A percentile compares a stretch with the other conserved stretches of the same genome.
phyloP scores from a whole-genome alignment of 2,329 filamentous ascomycete species.

The Diaporthe sp. region DNA sequence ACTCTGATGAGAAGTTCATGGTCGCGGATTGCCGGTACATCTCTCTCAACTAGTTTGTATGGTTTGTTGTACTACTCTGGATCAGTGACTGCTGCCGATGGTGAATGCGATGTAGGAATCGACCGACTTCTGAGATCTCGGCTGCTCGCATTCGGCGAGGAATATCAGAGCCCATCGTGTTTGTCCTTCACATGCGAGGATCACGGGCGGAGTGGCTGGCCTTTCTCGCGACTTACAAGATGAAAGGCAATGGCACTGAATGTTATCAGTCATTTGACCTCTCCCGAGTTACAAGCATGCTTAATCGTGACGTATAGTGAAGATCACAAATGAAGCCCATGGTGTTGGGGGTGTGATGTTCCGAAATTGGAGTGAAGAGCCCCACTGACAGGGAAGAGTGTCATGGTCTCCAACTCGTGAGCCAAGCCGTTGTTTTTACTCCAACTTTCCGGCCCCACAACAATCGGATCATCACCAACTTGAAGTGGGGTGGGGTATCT shows the following conservation, averaged over 20 bases:
- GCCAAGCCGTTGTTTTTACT: not conserved
- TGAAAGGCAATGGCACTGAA: not conserved
- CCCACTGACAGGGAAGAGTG: not conserved
- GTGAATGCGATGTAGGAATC: too few species aligned
- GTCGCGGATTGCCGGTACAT: constrained; percentile 47
- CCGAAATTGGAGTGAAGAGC: not conserved
- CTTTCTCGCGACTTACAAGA: not conserved
- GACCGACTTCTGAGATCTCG: constrained; percentile 14
- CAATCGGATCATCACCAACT: not conserved
- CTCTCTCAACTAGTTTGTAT: constrained; percentile 7
- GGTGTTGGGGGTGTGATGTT: not conserved
- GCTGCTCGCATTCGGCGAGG: constrained; percentile 27
- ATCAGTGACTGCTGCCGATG: not conserved
- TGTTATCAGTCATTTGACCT: too few species aligned
- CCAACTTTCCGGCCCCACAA: not conserved
- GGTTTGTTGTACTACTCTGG: constrained; percentile 13
- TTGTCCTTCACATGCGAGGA: not conserved
- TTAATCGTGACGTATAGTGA: not conserved
- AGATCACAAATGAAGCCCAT: too few species aligned
- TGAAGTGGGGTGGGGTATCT: not conserved
- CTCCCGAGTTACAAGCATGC: not conserved
- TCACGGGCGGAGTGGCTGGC: not conserved
- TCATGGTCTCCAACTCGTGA: not conserved
- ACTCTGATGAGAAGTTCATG: constrained; percentile 51
- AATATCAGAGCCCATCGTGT: not conserved